phyloP scores from a whole-genome alignment of 2,329 filamentous ascomycete species.

The Colletotrichum tropicale region DNA sequence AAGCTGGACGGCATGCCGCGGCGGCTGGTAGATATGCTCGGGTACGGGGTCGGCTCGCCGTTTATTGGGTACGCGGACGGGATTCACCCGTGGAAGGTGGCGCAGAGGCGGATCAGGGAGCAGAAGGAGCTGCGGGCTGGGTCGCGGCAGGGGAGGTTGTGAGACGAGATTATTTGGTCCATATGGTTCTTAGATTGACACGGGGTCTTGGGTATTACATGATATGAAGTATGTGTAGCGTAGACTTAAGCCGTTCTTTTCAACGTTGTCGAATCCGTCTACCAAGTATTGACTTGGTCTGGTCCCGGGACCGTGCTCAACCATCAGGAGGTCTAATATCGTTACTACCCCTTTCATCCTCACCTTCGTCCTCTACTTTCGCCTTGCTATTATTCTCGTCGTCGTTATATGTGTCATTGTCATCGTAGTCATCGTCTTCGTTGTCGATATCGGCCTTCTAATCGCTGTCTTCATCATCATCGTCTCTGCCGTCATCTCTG shows the following conservation, averaged over 20 bases:
- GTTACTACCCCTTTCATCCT: not conserved
- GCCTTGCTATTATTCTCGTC: too few species aligned
- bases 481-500: not conserved
- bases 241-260: too few species aligned
- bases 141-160: not conserved
- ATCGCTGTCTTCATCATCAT: not conserved
- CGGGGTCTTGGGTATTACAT: not conserved
- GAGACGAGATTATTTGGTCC: fast-evolving
- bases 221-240: too few species aligned
- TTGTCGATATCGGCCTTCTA: too few species aligned
- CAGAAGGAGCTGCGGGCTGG: conserved; percentile 3
- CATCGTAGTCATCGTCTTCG: too few species aligned
- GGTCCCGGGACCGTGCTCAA: not conserved
- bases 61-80: conserved; percentile 27
- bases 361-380: too few species aligned
- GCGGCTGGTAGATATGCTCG: conserved; percentile 27
- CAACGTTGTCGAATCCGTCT: not conserved
- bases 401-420: too few species aligned
- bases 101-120: conserved; percentile 18
- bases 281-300: not conserved
- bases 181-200: not conserved
- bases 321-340: not conserved
- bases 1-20: conserved; percentile 25
- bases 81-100: conserved; percentile 20
- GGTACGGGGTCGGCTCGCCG: conserved; percentile 25